Percentiles rank a stretch among this genome's conserved stretches.
These are phyloP conservation scores for Xylaria nigripes DNA, from an alignment of 495 filamentous ascomycete species.

Conservation along the genomic window DNA sequence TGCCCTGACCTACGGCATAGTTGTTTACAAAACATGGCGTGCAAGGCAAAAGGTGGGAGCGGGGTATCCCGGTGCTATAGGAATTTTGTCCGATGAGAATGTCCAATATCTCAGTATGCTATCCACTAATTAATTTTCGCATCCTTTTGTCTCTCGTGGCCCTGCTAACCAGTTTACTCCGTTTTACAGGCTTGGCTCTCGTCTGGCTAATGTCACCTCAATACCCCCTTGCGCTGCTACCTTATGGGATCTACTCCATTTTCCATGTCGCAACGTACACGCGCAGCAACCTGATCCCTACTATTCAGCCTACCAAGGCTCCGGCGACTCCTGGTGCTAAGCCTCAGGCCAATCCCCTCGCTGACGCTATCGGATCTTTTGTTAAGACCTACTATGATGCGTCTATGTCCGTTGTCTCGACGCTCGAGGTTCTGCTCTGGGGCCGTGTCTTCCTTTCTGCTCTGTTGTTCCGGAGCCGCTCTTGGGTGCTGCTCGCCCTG, in stretches of 20 bases:
- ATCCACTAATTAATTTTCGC: background rate
- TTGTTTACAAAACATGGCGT: constrained; percentile 96
- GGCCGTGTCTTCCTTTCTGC: constrained; percentile 70
- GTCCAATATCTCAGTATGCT: constrained; percentile 90
- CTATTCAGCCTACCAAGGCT: constrained; percentile 42
- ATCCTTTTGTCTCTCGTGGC: constrained; percentile 3
- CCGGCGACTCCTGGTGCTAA: constrained; percentile 49
- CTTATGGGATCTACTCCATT: constrained; percentile 92
- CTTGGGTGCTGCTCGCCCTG: constrained; percentile 75
- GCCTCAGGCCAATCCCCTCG: constrained; percentile 55
- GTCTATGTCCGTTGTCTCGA: constrained; percentile 73
- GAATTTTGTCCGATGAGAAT: constrained; percentile 80
- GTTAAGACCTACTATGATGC: constrained; percentile 97
- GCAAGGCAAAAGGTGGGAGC: constrained; percentile 63
- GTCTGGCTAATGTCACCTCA: constrained; percentile 92
- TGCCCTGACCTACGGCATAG: constrained; percentile 89
- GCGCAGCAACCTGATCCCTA: constrained; percentile 62
- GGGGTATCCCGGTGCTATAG: constrained; percentile 46
- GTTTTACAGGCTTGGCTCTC: constrained; percentile 73
- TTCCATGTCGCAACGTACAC: constrained; percentile 93
- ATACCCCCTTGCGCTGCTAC: constrained; percentile 80
- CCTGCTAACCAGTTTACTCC: constrained; percentile 3
- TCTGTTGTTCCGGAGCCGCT: constrained; percentile 77
- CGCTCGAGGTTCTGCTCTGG: constrained; percentile 72
- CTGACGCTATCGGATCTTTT: constrained; percentile 79